Conservation (phyloP, 1,284 basidiomycete species). For the Polyporus tsugae region DNA sequence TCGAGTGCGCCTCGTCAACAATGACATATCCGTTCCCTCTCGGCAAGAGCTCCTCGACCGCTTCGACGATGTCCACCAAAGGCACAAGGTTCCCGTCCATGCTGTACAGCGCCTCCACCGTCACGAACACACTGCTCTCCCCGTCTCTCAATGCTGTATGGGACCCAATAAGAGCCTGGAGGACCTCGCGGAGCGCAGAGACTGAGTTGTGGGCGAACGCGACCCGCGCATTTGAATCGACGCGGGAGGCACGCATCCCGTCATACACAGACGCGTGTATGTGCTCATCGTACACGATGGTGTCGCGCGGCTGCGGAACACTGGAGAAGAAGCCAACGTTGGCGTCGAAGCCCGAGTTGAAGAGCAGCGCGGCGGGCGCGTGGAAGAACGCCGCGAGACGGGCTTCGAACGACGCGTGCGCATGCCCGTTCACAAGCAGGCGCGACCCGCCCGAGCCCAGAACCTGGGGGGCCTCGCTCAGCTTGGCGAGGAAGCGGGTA, state of each 20-base stretch:
- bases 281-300: constrained; percentile 86
- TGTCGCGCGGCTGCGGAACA: constrained; percentile 83
- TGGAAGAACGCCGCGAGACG: constrained; percentile 74
- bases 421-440: constrained; percentile 82
- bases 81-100: constrained; percentile 96
- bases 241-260: constrained; percentile 80
- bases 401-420: constrained; percentile 75
- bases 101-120: constrained; percentile 90
- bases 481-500: constrained; percentile 60
- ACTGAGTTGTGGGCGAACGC: constrained; percentile 84
- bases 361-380: constrained; percentile 78
- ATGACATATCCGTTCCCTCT: constrained; percentile 72
- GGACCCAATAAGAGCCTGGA: constrained; percentile 51
- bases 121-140: constrained; percentile 71
- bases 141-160: constrained; percentile 46
- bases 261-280: constrained; percentile 96
- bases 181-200: constrained; percentile 50
- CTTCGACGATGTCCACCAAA: constrained; percentile 70
- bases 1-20: constrained; percentile 92
- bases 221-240: constrained; percentile 50
- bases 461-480: constrained; percentile 62
- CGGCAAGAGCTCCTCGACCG: constrained; percentile 68
- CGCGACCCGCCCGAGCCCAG: constrained; percentile 94
- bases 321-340: constrained; percentile 90
- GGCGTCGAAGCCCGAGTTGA: constrained; percentile 96